These are phyloP conservation scores for Tulasnella calospora DNA, from an alignment of 768 basidiomycete species.

Conservation along the genomic window DNA sequence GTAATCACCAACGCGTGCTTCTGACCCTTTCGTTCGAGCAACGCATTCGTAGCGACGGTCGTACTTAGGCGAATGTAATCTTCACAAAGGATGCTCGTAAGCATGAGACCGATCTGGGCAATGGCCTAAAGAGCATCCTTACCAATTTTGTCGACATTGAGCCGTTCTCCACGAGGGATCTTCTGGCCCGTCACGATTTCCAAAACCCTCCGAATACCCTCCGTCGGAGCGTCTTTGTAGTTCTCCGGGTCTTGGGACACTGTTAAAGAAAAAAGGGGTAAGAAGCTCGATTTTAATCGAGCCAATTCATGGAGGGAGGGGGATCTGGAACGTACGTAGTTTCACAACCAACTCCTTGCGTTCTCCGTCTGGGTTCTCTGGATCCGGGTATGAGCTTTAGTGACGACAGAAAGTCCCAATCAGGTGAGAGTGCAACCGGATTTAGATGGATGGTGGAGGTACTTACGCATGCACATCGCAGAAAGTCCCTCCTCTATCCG, in stretches of 20 bases:
- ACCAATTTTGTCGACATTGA: slow-evolving; percentile 82
- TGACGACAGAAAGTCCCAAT: neutral
- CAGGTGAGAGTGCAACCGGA: neutral
- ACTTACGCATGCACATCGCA: slow-evolving; percentile 81
- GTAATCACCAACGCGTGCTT: slow-evolving; percentile 89
- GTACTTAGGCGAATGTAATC: slow-evolving; percentile 91
- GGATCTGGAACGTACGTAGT: slow-evolving; percentile 51
- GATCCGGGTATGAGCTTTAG: slow-evolving; percentile 67
- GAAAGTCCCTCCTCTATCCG: slow-evolving; percentile 88
- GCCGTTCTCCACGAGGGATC: slow-evolving; percentile 59
- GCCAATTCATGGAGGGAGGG: neutral
- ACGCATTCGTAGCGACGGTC: slow-evolving; percentile 93
- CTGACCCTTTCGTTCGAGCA: slow-evolving; percentile 91
- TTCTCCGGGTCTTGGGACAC: slow-evolving; percentile 86
- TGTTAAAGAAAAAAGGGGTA: slow-evolving; percentile 34
- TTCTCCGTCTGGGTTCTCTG: slow-evolving; percentile 48
- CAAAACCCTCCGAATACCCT: slow-evolving; percentile 82
- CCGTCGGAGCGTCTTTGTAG: slow-evolving; percentile 89
- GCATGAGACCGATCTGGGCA: too few relatives aligned
- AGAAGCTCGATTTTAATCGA: neutral
- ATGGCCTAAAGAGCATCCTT: slow-evolving; percentile 25
- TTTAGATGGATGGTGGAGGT: neutral
- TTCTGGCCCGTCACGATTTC: slow-evolving; percentile 66
- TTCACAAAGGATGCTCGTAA: neutral
- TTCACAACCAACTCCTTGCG: slow-evolving; percentile 85